Percentiles rank a stretch among this genome's conserved stretches.
Evolutionary conservation across 169 alveolate species (phyloP).

Genomic region (Perkinsus olseni): DNA sequence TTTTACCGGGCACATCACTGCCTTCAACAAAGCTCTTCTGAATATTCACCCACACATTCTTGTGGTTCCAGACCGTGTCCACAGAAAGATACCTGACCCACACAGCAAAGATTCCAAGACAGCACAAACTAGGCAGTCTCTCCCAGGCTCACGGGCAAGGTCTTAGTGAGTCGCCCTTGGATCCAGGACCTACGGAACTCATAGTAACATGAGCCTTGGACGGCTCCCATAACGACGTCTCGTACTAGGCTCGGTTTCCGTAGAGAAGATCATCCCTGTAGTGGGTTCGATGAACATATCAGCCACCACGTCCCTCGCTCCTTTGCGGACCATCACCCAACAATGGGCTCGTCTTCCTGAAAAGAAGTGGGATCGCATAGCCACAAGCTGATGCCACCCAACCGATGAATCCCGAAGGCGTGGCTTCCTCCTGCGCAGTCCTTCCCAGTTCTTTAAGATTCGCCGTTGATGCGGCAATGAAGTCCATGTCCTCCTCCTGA

Average conservation of each 20-base stretch:
- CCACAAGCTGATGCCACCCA: background rate
- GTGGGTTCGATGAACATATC: constrained; percentile 61
- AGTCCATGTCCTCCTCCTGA: background rate
- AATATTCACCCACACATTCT: constrained; percentile 11
- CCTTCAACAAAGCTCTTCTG: background rate
- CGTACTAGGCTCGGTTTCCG: background rate
- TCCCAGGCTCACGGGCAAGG: background rate
- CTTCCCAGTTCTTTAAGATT: background rate
- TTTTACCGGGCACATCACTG: background rate
- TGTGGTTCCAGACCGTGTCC: constrained; percentile 6
- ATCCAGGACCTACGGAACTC: too few relatives aligned
- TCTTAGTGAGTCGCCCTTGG: background rate
- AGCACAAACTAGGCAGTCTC: background rate
- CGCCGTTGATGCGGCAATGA: background rate
- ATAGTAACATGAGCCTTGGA: too few relatives aligned
- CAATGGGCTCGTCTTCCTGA: constrained; percentile 33
- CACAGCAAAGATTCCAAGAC: background rate
- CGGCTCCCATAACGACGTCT: background rate
- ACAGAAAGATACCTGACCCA: background rate
- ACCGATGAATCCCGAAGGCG: background rate
- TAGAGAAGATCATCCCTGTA: constrained; percentile 39
- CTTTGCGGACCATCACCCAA: constrained; percentile 65
- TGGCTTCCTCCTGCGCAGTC: background rate
- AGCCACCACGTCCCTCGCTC: constrained; percentile 42
- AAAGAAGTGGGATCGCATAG: background rate